These are phyloP conservation scores for Mortierella sp. DNA, from an alignment of 371 early-diverging fungal species.

Conservation along the genomic window DNA sequence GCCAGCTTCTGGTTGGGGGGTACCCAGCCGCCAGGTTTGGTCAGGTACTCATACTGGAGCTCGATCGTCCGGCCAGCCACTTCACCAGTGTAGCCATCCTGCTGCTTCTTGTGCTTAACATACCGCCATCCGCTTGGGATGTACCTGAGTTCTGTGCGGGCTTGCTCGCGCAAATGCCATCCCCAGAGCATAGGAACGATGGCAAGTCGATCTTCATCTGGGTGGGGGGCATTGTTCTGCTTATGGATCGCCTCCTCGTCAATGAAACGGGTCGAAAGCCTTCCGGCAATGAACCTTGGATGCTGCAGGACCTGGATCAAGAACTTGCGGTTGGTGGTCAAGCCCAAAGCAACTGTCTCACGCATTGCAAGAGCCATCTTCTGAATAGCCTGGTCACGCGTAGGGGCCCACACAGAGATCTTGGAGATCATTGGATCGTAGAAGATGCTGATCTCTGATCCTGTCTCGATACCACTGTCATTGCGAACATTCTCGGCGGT, in stretches of 20 bases:
- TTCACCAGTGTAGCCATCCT: slow-evolving; percentile 54
- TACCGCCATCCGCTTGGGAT: slow-evolving; percentile 69
- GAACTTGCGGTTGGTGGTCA: slow-evolving; percentile 76
- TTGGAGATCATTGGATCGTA: slow-evolving; percentile 90
- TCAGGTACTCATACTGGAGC: slow-evolving; percentile 58
- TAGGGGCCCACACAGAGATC: slow-evolving; percentile 87
- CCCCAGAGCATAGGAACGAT: slow-evolving; percentile 63
- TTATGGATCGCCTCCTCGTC: slow-evolving; percentile 53
- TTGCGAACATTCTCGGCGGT: slow-evolving; percentile 63
- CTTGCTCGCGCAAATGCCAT: slow-evolving; percentile 62
- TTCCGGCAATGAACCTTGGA: slow-evolving; percentile 66
- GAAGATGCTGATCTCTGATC: slow-evolving; percentile 81
- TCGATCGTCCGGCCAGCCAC: slow-evolving; percentile 55
- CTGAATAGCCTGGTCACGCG: slow-evolving; percentile 78
- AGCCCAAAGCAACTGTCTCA: slow-evolving; percentile 67
- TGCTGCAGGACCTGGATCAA: slow-evolving; percentile 65
- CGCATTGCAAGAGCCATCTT: slow-evolving; percentile 80
- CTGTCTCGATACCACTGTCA: slow-evolving; percentile 78
- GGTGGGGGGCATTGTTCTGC: slow-evolving; percentile 33
- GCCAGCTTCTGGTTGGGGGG: slow-evolving; percentile 55
- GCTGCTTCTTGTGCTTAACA: slow-evolving; percentile 61
- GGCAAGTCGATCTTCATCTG: slow-evolving; percentile 47
- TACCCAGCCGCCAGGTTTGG: slow-evolving; percentile 50
- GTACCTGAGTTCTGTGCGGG: slow-evolving; percentile 61
- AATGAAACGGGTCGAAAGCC: slow-evolving; percentile 72